Conservation (phyloP, 352 stramenopile species). For the Pythium folliculosum region DNA sequence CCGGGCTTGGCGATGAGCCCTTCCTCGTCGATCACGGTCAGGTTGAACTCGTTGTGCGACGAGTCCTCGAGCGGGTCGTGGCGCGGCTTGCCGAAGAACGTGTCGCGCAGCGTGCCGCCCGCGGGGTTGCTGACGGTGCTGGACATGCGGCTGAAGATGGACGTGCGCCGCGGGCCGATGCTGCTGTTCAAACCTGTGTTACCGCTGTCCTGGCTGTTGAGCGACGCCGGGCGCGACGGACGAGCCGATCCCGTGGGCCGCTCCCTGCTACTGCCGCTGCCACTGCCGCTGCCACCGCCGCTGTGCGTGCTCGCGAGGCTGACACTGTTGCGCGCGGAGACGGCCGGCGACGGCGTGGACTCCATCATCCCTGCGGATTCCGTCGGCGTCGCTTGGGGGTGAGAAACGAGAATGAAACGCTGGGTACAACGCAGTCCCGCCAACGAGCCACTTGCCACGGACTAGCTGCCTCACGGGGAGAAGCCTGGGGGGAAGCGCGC, state of each 20-base stretch:
- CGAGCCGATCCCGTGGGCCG: not conserved
- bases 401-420: too few species aligned
- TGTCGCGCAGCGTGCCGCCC: conserved; percentile 46
- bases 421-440: too few species aligned
- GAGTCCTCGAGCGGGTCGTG: conserved; percentile 65
- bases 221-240: conserved; percentile 11
- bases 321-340: conserved; percentile 1
- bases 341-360: not conserved
- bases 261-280: conserved; percentile 2
- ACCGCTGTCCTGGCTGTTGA: conserved; percentile 15
- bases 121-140: conserved; percentile 16
- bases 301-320: not conserved
- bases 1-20: conserved; percentile 62
- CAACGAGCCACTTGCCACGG: too few species aligned
- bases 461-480: not conserved
- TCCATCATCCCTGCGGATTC: conserved; percentile 15
- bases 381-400: too few species aligned
- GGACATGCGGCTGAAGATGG: conserved; percentile 38
- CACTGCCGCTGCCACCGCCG: not conserved
- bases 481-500: not conserved
- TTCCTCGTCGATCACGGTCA: conserved; percentile 77
- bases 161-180: conserved; percentile 11
- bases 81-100: conserved; percentile 53
- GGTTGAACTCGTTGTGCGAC: conserved; percentile 66
- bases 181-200: conserved; percentile 10